Base-by-base conservation (phyloP, 2,329 filamentous ascomycete genomes). In the Talaromyces pinophilus region DNA sequence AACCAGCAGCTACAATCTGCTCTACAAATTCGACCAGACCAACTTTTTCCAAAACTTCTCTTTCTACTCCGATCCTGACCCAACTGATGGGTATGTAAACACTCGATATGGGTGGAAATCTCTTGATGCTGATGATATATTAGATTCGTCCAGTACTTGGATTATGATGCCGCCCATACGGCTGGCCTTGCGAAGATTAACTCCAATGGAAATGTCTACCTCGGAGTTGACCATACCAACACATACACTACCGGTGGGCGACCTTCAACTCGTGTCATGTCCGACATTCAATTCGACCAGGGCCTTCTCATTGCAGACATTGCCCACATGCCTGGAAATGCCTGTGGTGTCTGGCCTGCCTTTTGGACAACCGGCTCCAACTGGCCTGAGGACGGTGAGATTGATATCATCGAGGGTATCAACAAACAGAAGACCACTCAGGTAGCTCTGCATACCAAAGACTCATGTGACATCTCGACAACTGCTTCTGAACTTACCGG, bases 271-370 rank as follows among this genome's bases (percentile, higher is more conserved):
- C 80, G 82, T 13, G 79, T 84, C 35, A 75, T 77, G 28, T 81
- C 76, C 65, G 81, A 79, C 59, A 76, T 81, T 59, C 75, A 76
- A 59, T 84, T 80, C 66, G 79, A 81, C 52, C 72, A 82, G 52
- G 82, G 81, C 1, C 72, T 84, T 30, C 77, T 83, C 62, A 77
- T 84, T 62, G 76, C 80, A 40, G 82, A 84, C 66, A 78, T 84
- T 66, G 73, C 74, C 3, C 82, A 84, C 69, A 81, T 83, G 77
- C 82, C 82, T 2, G 78, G 77, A 11, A 76, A 76, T 54, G 77
- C 79, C 54, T 85, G 83, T 66, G 84, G 81, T 57, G 82, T 78
- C 35, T 85, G 84, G 84, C 83, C 83, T 1, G 82, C 82, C 7
- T 82, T 82, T 67, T 83, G 81, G 81, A 76, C 79, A 5, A 73